Evolutionary conservation across 371 early-diverging fungal species (phyloP).

Genomic region (Lichtheimia hyalospora): DNA sequence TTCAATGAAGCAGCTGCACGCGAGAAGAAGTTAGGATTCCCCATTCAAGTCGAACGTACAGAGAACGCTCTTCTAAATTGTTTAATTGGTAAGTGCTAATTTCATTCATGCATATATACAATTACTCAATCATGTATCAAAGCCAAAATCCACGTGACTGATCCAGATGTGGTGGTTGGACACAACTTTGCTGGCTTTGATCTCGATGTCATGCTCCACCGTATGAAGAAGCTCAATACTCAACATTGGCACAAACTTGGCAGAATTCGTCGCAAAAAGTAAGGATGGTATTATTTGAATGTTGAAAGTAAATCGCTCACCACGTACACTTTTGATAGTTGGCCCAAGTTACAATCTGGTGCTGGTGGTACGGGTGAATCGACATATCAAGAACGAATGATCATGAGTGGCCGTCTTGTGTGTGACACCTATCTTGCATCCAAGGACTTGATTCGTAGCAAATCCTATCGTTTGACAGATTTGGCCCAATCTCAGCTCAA

Average conservation of each 20-base stretch:
- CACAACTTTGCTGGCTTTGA: conserved; percentile 96
- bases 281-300: conserved; percentile 15
- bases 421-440: conserved; percentile 94
- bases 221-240: conserved; percentile 83
- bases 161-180: conserved; percentile 96
- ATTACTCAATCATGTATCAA: conserved; percentile 2
- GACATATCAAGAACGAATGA: conserved; percentile 65
- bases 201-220: conserved; percentile 87
- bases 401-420: conserved; percentile 90
- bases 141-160: conserved; percentile 72
- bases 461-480: conserved; percentile 82
- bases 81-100: conserved; percentile 51
- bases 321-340: conserved; percentile 26
- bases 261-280: conserved; percentile 78
- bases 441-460: conserved; percentile 86
- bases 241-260: conserved; percentile 67
- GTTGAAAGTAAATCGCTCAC: background rate
- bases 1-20: conserved; percentile 51
- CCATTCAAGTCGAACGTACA: conserved; percentile 51
- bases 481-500: conserved; percentile 78
- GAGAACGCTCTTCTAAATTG: conserved; percentile 70
- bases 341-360: conserved; percentile 82
- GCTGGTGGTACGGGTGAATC: conserved; percentile 85
- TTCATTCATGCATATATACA: background rate
- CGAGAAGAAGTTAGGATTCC: conserved; percentile 26